Conservation (phyloP, 2,329 filamentous ascomycete species). For the Aureobasidium pullulans region DNA sequence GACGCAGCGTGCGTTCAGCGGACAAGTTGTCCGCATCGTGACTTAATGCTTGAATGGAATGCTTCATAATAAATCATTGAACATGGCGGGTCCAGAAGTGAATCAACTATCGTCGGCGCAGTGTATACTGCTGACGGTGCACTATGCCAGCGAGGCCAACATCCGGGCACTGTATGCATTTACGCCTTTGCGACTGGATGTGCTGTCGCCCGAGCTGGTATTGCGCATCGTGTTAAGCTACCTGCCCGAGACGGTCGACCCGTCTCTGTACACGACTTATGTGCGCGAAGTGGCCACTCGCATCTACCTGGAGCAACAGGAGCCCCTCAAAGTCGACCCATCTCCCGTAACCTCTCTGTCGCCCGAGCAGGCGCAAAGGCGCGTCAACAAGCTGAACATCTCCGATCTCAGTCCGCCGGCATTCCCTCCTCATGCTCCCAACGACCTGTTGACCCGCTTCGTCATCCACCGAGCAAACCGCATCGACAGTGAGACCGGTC, state of each 20-base stretch:
- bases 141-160: slow-evolving; percentile 60
- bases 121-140: slow-evolving; percentile 63
- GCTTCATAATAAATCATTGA: not conserved
- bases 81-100: slow-evolving; percentile 14
- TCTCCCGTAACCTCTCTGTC: slow-evolving; percentile 51
- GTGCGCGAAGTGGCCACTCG: slow-evolving; percentile 50
- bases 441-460: slow-evolving; percentile 56
- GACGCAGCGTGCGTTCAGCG: not conserved
- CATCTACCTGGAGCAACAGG: slow-evolving; percentile 36
- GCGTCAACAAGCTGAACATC: slow-evolving; percentile 56
- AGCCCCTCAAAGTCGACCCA: slow-evolving; percentile 45
- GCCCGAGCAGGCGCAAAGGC: slow-evolving; percentile 57
- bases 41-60: not conserved
- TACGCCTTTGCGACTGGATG: slow-evolving; percentile 47
- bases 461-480: slow-evolving; percentile 60
- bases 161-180: slow-evolving; percentile 56
- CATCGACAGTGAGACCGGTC: slow-evolving; percentile 65
- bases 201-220: slow-evolving; percentile 57
- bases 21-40: not conserved
- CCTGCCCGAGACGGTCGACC: slow-evolving; percentile 63
- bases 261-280: slow-evolving; percentile 55
- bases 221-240: slow-evolving; percentile 69
- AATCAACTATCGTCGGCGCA: slow-evolving; percentile 55
- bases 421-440: slow-evolving; percentile 39
- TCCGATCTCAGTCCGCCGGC: slow-evolving; percentile 49